phyloP scores from a whole-genome alignment of 2,329 filamentous ascomycete genomes.

The Corynespora cassiicola region DNA sequence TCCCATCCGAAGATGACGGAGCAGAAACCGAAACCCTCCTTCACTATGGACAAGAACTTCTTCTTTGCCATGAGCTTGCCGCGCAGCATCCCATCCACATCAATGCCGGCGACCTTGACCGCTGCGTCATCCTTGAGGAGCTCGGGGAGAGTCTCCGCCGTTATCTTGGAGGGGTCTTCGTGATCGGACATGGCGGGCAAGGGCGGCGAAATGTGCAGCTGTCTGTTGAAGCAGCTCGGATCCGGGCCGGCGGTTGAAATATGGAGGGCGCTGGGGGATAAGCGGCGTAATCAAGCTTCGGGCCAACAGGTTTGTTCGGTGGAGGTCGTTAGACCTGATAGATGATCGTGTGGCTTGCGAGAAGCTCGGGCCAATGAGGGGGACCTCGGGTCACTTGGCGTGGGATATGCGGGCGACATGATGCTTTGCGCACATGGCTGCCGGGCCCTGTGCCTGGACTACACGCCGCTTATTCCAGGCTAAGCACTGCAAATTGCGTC shows the following conservation, averaged over 20 bases:
- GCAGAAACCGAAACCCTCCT: slow-evolving; percentile 88
- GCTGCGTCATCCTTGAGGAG: slow-evolving; percentile 75
- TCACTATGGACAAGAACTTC: slow-evolving; percentile 86
- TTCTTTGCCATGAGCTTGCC: slow-evolving; percentile 92
- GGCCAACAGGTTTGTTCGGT: slow-evolving; percentile 13
- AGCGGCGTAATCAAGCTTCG: neutral
- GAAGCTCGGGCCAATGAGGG: slow-evolving; percentile 41
- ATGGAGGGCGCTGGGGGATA: slow-evolving; percentile 1
- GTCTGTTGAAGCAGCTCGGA: slow-evolving; percentile 9
- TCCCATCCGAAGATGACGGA: slow-evolving; percentile 96
- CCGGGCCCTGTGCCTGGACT: too few relatives aligned
- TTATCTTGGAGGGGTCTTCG: slow-evolving; percentile 54
- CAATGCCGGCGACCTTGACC: slow-evolving; percentile 87
- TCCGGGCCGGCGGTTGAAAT: slow-evolving; percentile 5
- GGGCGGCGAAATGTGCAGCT: too few relatives aligned
- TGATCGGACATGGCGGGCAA: slow-evolving; percentile 29
- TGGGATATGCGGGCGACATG: slow-evolving; percentile 7
- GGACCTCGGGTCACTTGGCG: slow-evolving; percentile 10
- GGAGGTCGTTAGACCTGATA: slow-evolving; percentile 3
- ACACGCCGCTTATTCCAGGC: too few relatives aligned
- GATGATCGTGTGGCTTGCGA: slow-evolving; percentile 15
- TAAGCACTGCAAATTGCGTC: too few relatives aligned
- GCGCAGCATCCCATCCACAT: slow-evolving; percentile 85
- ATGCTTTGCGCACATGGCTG: too few relatives aligned
- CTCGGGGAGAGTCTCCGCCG: slow-evolving; percentile 67